Base-by-base conservation (phyloP, 176 grass and related monocot genomes). In the Oryza meridionalis region DNA sequence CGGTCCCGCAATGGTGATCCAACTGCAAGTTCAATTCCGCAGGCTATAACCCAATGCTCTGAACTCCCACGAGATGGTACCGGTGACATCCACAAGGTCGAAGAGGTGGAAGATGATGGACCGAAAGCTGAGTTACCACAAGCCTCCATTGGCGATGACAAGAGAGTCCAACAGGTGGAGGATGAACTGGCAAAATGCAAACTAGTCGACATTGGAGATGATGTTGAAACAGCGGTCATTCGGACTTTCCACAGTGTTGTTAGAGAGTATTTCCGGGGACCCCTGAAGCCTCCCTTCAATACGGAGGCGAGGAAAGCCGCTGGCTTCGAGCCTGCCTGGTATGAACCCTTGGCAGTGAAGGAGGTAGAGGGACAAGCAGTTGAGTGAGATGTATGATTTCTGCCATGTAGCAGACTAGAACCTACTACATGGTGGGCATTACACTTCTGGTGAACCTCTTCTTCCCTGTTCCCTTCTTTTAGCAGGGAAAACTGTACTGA, bases 281-380 rank as follows among this genome's bases (percentile, higher is more conserved):
- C 94, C 35, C 64, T 97, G 74, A 94, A 97, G 47, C 90, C 94
- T 21, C 94, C 92, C 29, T 97, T 94, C 76, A 97, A 97, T 38
- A 80, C 33, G 0, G 85, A 94, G 22, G 94, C 92, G 1, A 90
- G 94, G 69, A 85, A 94, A 69, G 90, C 87, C 19, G 92, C 92
- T 11, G 94, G 94, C 15, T 97, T 97, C 40, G 94, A 82, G 50
- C 94, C 90, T 73, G 69, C 84, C 43, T 97, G 94, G 94, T 97
- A 97, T 81, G 94, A 97, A 67, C 90, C 90, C 47, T 70, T 94
- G 55, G 90, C 90, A 50, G 83, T 84, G 50, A 94, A 92, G 71
- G 86, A 89, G 59, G 77, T 22, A 2, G 89, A 88, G 71, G 46
- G 8, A 81, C 51, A 81, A 53, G 43, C 32, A 55, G 33, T 46